Evolutionary conservation across 2,329 filamentous ascomycete genomes (phyloP).

Genomic region (Delphinella strobiligena): DNA sequence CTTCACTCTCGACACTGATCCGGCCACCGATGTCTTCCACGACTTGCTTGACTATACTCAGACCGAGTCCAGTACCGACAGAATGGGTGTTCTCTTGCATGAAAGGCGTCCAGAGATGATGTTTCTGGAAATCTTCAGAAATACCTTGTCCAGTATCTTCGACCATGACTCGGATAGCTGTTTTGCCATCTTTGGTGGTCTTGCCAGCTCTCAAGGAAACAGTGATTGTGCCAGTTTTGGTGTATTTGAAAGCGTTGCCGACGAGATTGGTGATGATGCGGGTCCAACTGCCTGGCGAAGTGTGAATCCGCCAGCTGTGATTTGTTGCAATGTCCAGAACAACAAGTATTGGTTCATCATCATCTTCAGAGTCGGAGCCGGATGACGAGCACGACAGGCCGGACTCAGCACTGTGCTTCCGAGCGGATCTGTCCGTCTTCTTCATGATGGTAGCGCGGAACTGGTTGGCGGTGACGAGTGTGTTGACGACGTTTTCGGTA

Average conservation of each 20-base stretch:
- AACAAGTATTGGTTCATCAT: conserved; percentile 20
- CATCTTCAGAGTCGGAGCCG: neutral
- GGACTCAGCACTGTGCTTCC: neutral
- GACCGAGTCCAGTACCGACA: conserved; percentile 21
- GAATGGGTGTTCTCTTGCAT: conserved; percentile 21
- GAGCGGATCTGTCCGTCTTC: conserved; percentile 8
- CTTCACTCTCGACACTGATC: conserved; percentile 17
- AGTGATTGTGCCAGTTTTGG: conserved; percentile 24
- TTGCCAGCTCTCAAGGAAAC: conserved; percentile 11
- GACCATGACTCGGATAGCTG: conserved; percentile 8
- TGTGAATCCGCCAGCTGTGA: conserved; percentile 27
- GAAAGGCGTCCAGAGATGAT: conserved; percentile 22
- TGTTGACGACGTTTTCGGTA: conserved; percentile 14
- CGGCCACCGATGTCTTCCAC: conserved; percentile 16
- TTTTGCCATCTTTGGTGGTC: neutral
- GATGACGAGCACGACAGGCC: neutral
- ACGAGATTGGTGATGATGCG: conserved; percentile 37
- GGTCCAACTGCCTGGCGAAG: conserved; percentile 32
- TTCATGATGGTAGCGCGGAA: conserved; percentile 4
- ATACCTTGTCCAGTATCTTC: conserved; percentile 24
- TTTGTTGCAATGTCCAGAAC: conserved; percentile 27
- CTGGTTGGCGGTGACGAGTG: conserved; percentile 9
- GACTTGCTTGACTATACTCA: conserved; percentile 22
- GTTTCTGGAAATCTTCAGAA: conserved; percentile 17
- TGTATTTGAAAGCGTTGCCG: conserved; percentile 38